Percentiles rank a stretch among this genome's conserved stretches.
Evolutionary conservation across 1,284 basidiomycete genomes (phyloP).

Genomic region (Cutaneotrichosporon dermatis): DNA sequence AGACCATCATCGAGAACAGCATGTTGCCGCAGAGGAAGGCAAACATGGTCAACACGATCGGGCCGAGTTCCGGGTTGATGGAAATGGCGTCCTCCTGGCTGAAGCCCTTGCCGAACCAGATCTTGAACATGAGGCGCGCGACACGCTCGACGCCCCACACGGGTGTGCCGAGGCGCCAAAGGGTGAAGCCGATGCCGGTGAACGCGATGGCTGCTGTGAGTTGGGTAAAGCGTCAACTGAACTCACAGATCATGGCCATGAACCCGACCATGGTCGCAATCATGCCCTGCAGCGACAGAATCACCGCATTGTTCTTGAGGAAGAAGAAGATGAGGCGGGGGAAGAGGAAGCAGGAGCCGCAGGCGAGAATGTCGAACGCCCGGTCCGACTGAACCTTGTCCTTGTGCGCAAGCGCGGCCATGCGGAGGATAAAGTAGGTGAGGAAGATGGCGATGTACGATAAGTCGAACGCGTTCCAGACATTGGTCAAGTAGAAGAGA

Average conservation of each 20-base stretch:
- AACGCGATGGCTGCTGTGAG: constrained; percentile 53
- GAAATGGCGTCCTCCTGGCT: not conserved
- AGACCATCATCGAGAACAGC: constrained; percentile 65
- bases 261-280: constrained; percentile 73
- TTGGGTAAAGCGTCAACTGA: not conserved
- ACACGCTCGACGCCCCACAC: constrained; percentile 50
- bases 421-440: constrained; percentile 62
- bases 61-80: constrained; percentile 72
- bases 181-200: constrained; percentile 78
- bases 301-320: constrained; percentile 73
- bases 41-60: constrained; percentile 76
- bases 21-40: constrained; percentile 53
- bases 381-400: constrained; percentile 61
- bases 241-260: constrained; percentile 64
- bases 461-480: constrained; percentile 82
- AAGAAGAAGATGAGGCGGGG: constrained; percentile 82
- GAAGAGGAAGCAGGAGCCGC: constrained; percentile 80
- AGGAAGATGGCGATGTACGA: constrained; percentile 68
- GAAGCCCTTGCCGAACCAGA: constrained; percentile 11
- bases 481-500: constrained; percentile 77
- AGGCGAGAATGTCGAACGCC: constrained; percentile 76
- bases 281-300: constrained; percentile 64
- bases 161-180: constrained; percentile 68
- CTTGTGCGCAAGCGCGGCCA: constrained; percentile 59
- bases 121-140: constrained; percentile 55